A percentile compares a stretch with the other conserved stretches of the same genome.
These are phyloP conservation scores for Colletotrichum chlorophyti DNA, from an alignment of 2,329 filamentous ascomycete genomes.

Conservation along the genomic window DNA sequence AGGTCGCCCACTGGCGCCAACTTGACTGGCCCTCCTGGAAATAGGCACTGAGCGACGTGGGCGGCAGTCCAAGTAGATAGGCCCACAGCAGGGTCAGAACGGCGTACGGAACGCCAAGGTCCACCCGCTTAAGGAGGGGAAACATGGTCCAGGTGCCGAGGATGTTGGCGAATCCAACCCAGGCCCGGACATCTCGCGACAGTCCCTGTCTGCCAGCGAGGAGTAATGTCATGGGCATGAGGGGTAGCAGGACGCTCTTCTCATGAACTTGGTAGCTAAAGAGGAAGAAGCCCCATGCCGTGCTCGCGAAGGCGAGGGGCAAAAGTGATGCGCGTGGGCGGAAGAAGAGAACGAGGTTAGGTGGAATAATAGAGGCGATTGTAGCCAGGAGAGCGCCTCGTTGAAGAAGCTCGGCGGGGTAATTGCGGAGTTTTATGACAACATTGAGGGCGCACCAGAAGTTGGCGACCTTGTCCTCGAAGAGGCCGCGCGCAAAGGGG, in stretches of 20 bases:
- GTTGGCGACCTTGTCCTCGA: slow-evolving; percentile 99
- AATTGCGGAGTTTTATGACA: slow-evolving; percentile 83
- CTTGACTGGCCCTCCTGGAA: slow-evolving; percentile 55
- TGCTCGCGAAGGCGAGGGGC: slow-evolving; percentile 80
- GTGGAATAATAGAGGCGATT: slow-evolving; percentile 75
- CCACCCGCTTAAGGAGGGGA: slow-evolving; percentile 85
- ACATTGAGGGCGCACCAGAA: slow-evolving; percentile 96
- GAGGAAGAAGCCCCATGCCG: slow-evolving; percentile 96
- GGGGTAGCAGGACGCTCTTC: slow-evolving; percentile 91
- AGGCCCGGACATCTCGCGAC: slow-evolving; percentile 77
- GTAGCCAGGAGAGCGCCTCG: slow-evolving; percentile 78
- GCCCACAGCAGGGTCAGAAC: slow-evolving; percentile 89
- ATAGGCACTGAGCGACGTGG: slow-evolving; percentile 74
- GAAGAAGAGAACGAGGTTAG: slow-evolving; percentile 80
- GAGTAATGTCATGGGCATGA: slow-evolving; percentile 92
- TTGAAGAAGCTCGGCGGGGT: slow-evolving; percentile 75
- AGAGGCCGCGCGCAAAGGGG: slow-evolving; percentile 92
- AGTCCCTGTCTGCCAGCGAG: slow-evolving; percentile 81
- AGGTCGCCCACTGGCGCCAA: slow-evolving; percentile 64
- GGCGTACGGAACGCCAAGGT: slow-evolving; percentile 82
- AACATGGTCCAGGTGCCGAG: slow-evolving; percentile 94
- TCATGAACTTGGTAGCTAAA: slow-evolving; percentile 99
- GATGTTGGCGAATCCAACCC: slow-evolving; percentile 96
- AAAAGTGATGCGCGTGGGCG: slow-evolving; percentile 79
- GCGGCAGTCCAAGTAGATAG: slow-evolving; percentile 87